Percentiles rank a stretch among this genome's conserved stretches.
Evolutionary conservation across 2,329 filamentous ascomycete genomes (phyloP).

Genomic region (Penicillium olsonii): DNA sequence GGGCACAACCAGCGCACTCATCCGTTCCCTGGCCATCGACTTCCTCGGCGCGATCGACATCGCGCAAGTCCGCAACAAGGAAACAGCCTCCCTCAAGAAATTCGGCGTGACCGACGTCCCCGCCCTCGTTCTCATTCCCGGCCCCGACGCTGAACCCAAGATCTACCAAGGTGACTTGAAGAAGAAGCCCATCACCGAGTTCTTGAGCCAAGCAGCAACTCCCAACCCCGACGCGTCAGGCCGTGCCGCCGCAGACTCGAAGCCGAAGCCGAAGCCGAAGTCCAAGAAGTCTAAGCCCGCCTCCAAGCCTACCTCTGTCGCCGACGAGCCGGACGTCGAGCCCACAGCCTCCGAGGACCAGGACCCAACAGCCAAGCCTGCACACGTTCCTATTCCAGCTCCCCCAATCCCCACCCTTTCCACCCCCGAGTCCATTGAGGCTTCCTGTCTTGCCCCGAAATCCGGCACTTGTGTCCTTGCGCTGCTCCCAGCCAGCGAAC

Average conservation of each 20-base stretch:
- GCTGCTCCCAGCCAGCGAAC: slow-evolving; percentile 61
- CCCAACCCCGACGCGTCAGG: slow-evolving; percentile 73
- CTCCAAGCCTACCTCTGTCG: slow-evolving; percentile 52
- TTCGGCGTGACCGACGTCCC: slow-evolving; percentile 81
- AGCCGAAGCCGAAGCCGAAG: slow-evolving; percentile 41
- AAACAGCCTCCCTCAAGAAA: slow-evolving; percentile 67
- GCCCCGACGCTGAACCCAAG: slow-evolving; percentile 66
- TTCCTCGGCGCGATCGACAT: slow-evolving; percentile 78
- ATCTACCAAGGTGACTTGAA: slow-evolving; percentile 81
- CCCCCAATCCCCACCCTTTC: slow-evolving; percentile 67
- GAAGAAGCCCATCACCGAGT: slow-evolving; percentile 77
- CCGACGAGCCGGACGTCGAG: slow-evolving; percentile 40
- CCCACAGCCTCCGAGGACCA: slow-evolving; percentile 52
- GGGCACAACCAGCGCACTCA: slow-evolving; percentile 77
- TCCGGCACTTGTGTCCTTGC: slow-evolving; percentile 82
- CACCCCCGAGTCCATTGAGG: slow-evolving; percentile 63
- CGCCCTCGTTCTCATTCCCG: slow-evolving; percentile 75
- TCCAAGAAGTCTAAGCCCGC: slow-evolving; percentile 49
- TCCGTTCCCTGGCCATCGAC: slow-evolving; percentile 86
- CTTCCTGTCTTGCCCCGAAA: slow-evolving; percentile 72
- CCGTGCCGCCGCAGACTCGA: slow-evolving; percentile 32
- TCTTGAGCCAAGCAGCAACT: slow-evolving; percentile 74
- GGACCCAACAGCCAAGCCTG: slow-evolving; percentile 41
- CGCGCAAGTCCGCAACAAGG: slow-evolving; percentile 81
- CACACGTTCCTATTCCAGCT: slow-evolving; percentile 56